phyloP scores from a whole-genome alignment of 345 rosid genomes.

The Lumnitzera littorea region DNA sequence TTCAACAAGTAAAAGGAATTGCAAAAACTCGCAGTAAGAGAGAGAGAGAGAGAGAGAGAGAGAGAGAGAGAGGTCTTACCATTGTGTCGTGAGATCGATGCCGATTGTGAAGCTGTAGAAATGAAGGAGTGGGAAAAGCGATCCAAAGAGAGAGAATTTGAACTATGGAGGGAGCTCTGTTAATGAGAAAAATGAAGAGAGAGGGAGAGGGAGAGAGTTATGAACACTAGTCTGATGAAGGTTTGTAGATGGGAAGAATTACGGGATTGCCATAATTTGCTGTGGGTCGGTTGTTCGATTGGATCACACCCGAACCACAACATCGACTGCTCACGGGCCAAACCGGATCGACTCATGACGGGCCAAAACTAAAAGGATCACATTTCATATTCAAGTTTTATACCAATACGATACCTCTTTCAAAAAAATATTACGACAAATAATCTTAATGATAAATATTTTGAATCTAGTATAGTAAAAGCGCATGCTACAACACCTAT shows the following conservation, averaged over 20 bases:
- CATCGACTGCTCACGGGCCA: too few species aligned
- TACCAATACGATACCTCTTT: too few species aligned
- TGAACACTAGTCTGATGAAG: neutral
- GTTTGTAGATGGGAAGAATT: neutral
- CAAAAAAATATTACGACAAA: too few species aligned
- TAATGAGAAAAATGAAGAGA: neutral
- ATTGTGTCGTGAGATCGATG: constrained; percentile 8
- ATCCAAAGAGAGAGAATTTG: neutral
- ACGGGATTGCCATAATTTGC: too few species aligned
- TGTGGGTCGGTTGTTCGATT: too few species aligned
- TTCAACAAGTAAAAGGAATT: neutral
- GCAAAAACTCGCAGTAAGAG: neutral
- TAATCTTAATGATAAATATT: too few species aligned
- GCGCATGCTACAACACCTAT: too few species aligned
- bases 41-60: neutral
- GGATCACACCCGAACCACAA: too few species aligned
- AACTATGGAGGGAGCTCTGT: neutral
- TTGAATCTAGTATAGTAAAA: too few species aligned
- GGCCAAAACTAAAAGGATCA: too few species aligned
- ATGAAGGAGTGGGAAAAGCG: neutral
- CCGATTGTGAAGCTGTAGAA: neutral
- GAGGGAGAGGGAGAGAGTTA: neutral
- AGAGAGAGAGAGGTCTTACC: constrained; percentile 6
- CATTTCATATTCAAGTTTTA: too few species aligned
- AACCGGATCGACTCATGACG: too few species aligned